These are phyloP conservation scores for Triticum urartu DNA, from an alignment of 176 grass and related monocot species.

Conservation along the genomic window DNA sequence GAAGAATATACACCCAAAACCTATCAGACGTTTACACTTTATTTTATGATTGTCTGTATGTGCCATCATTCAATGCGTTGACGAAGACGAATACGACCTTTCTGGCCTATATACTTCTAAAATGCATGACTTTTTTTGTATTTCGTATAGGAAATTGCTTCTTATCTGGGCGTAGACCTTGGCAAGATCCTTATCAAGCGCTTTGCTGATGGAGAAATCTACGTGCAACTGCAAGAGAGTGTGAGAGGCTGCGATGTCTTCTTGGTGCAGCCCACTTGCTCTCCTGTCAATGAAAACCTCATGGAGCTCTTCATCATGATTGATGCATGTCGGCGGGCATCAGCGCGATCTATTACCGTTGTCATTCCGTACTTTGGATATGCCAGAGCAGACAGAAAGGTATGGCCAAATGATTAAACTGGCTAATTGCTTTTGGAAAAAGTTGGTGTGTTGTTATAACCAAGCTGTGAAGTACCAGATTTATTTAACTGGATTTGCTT, in stretches of 20 bases:
- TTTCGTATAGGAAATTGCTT: slow-evolving; percentile 66
- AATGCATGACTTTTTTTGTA: background rate
- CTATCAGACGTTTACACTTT: background rate
- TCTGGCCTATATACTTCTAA: background rate
- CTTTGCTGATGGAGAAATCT: slow-evolving; percentile 93
- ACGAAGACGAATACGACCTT: background rate
- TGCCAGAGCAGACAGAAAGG: slow-evolving; percentile 98
- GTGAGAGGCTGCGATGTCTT: slow-evolving; percentile 94
- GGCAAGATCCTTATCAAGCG: slow-evolving; percentile 85
- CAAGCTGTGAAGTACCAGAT: background rate
- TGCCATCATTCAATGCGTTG: background rate
- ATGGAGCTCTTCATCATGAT: slow-evolving; percentile 97
- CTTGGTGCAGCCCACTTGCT: slow-evolving; percentile 87
- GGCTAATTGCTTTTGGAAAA: background rate
- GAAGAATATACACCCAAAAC: background rate
- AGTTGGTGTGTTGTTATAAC: background rate
- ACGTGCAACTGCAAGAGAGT: slow-evolving; percentile 91
- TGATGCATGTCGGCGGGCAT: slow-evolving; percentile 86
- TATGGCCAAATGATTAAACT: background rate
- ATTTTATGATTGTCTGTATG: background rate
- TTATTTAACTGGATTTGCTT: background rate
- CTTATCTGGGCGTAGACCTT: slow-evolving; percentile 78
- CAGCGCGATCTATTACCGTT: slow-evolving; percentile 81
- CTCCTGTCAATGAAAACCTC: slow-evolving; percentile 92
- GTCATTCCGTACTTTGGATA: slow-evolving; percentile 98